These are phyloP conservation scores for Ustilago lituana DNA, from an alignment of 1,284 basidiomycete genomes.

Conservation along the genomic window DNA sequence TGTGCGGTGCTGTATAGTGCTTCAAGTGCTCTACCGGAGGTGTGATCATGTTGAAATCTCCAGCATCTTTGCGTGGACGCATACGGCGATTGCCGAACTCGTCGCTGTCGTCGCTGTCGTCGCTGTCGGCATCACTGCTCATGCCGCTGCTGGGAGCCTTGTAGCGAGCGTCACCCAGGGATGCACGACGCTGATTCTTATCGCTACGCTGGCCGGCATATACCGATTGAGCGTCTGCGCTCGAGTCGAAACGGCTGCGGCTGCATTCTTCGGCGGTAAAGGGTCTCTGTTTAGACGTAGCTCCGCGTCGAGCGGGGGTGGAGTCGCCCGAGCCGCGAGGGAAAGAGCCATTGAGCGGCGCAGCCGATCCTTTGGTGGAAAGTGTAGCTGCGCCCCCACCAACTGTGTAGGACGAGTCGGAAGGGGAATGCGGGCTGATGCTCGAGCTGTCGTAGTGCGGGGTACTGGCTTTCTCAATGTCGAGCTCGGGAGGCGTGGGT, in stretches of 20 bases:
- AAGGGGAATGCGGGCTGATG: conserved; percentile 28
- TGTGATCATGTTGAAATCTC: conserved; percentile 57
- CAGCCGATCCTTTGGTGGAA: conserved; percentile 18
- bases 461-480: conserved; percentile 24
- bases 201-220: not conserved
- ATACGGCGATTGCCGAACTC: conserved; percentile 19
- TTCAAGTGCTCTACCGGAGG: conserved; percentile 57
- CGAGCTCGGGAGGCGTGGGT: conserved; percentile 18
- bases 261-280: conserved; percentile 19
- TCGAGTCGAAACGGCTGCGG: too few relatives aligned
- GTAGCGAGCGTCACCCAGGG: conserved; percentile 20
- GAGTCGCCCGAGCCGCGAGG: conserved; percentile 17
- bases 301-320: not conserved
- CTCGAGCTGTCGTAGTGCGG: conserved; percentile 12
- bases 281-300: conserved; percentile 2
- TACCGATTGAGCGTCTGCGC: too few relatives aligned
- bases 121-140: conserved; percentile 12
- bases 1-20: conserved; percentile 29
- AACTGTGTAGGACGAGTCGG: conserved; percentile 12
- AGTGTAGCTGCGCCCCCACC: conserved; percentile 11
- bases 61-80: conserved; percentile 48
- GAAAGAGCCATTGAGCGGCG: conserved; percentile 29
- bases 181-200: conserved; percentile 11
- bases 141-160: not conserved
- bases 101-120: conserved; percentile 23